Evolutionary conservation across 169 alveolate genomes (phyloP).

Genomic region (Cryptosporidium xiaoi): DNA sequence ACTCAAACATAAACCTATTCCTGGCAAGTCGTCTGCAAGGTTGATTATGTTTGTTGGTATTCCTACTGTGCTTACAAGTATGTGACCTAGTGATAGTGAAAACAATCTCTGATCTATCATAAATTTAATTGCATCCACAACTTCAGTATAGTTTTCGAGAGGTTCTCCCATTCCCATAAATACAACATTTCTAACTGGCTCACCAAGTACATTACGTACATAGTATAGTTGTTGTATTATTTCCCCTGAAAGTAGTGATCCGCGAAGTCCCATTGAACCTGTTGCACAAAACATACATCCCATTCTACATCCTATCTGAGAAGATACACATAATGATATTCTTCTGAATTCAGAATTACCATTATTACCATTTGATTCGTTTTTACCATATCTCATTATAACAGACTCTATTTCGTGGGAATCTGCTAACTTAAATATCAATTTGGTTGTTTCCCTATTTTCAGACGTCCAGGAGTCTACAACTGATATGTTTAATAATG

Average conservation of each 20-base stretch:
- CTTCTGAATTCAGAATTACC: constrained; percentile 26
- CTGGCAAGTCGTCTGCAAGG: constrained; percentile 79
- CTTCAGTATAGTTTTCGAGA: constrained; percentile 78
- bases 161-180: constrained; percentile 85
- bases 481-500: constrained; percentile 4
- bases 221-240: constrained; percentile 77
- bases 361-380: not conserved
- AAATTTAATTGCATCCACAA: constrained; percentile 70
- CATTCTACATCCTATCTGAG: constrained; percentile 81
- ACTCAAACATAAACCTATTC: constrained; percentile 76
- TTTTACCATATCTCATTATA: constrained; percentile 56
- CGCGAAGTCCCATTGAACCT: constrained; percentile 78
- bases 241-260: constrained; percentile 78
- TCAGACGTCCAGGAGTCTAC: constrained; percentile 37
- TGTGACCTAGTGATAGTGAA: constrained; percentile 61
- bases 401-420: constrained; percentile 69
- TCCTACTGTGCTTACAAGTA: constrained; percentile 79
- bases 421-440: constrained; percentile 67
- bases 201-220: constrained; percentile 54
- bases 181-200: constrained; percentile 77
- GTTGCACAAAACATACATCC: constrained; percentile 81
- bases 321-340: constrained; percentile 75
- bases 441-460: constrained; percentile 59
- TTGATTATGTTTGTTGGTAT: constrained; percentile 69
- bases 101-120: constrained; percentile 40